Evolutionary conservation across 2,329 filamentous ascomycete genomes (phyloP), one percentile per base, ranked within the genome.

Genomic region (Aspergillus fischeri): DNA sequence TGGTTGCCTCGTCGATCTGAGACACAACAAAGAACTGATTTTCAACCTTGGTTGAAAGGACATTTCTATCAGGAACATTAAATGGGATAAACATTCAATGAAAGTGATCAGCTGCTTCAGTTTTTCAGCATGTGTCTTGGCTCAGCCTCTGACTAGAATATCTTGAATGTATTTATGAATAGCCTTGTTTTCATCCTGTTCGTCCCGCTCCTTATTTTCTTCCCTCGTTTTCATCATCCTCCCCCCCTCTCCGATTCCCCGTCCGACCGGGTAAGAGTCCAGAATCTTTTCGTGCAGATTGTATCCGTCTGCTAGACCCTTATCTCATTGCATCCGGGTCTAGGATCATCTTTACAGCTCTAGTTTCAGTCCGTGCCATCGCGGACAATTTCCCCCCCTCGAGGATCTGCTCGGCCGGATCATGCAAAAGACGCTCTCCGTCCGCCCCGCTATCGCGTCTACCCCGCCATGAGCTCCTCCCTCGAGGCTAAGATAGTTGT

Each of bases 401-500:
- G 7, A 38, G 11, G 29, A 38, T 53, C 32, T 49, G 9, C 25
- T 35, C 50, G 17, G 47, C 58, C 58, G 63, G 69, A 70, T 63
- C 65, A 72, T 73, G 71, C 67, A 57, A 63, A 72, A 66, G 59
- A 65, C 61, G 59, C 54, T 63, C 48, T 62, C 61, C 49, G 50
- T 60, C 52, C 49, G 56, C 58, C 65, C 65, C 67, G 62, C 63
- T 60, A 60, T 65, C 61, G 59, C 62, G 52, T 66, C 65, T 62
- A 66, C 62, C 66, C 66, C 70, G 65, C 67, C 63, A 80, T 79
- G 77, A 78, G 75, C 64, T 78, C 73, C 60, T 77, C 73, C 53
- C 75, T 80, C 51, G 79, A 81, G 69, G 79, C 80, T 54, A 82
- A 81, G 67, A 78, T 81, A 49, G 80, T 81, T 57, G 77, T 82